A percentile compares a stretch with the other conserved stretches of the same genome.
phyloP scores from a whole-genome alignment of 2,329 filamentous ascomycete species.

The Phaeosphaeria sp. region DNA sequence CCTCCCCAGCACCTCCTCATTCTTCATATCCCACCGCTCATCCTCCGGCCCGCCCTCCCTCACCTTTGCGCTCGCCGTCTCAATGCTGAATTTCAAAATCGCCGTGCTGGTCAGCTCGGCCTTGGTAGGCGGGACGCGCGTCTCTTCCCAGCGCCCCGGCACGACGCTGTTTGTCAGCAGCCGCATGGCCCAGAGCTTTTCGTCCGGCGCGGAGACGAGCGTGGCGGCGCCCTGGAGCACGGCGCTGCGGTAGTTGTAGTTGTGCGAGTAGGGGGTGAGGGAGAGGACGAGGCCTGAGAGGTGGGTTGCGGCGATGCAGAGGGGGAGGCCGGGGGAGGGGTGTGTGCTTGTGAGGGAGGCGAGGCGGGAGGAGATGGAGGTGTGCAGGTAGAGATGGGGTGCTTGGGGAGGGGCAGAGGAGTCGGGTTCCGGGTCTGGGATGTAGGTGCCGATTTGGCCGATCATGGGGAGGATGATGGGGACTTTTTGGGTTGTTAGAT shows the following conservation, averaged over 20 bases:
- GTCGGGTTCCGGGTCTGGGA: constrained; percentile 62
- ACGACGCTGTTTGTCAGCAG: background rate
- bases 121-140: background rate
- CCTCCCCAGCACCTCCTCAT: constrained; percentile 55
- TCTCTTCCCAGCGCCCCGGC: background rate
- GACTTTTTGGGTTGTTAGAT: constrained; percentile 58
- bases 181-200: background rate
- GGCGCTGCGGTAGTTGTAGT: constrained; percentile 85
- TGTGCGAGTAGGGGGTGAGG: constrained; percentile 80
- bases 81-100: constrained; percentile 62
- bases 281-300: constrained; percentile 82
- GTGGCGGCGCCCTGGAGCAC: constrained; percentile 76
- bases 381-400: constrained; percentile 72
- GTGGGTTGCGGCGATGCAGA: constrained; percentile 75
- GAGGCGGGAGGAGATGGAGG: constrained; percentile 79
- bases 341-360: constrained; percentile 63
- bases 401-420: too few relatives aligned
- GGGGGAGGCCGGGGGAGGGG: constrained; percentile 63
- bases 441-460: constrained; percentile 77
- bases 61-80: constrained; percentile 77
- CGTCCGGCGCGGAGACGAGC: background rate
- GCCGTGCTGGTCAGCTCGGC: background rate
- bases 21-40: constrained; percentile 62
- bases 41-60: constrained; percentile 70
- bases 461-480: constrained; percentile 85